Evolutionary conservation across 805 yeast genomes (phyloP), one percentile per base, ranked within the genome.

Genomic region (Monosporozyma yasuniensis): DNA sequence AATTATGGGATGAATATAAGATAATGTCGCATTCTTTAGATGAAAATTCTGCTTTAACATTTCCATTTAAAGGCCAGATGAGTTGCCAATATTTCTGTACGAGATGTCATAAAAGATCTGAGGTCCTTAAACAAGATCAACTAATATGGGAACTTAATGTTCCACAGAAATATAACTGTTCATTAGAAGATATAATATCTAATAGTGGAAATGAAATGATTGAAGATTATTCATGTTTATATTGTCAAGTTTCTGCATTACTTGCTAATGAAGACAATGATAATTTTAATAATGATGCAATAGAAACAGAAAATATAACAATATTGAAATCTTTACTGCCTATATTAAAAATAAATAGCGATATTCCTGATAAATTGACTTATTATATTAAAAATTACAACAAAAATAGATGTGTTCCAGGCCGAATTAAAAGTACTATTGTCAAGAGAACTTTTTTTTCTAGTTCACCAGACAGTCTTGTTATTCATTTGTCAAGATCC

Each of bases 401-500:
- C 12, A 68, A 68, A 44, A 63, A 65, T 8, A 76, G 76, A 0
- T 66, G 76, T 45, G 71, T 71, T 37, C 65, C 80, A 2, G 67
- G 72, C 22, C 59, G 66, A 9, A 61, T 86, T 3, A 77, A 78
- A 42, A 78, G 91, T 0, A 78, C 82, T 0, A 87, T 91, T 4
- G 77, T 80, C 30, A 85, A 87, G 60, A 77, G 75, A 53, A 79
- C 83, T 0, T 72, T 74, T 22, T 74, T 88, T 39, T 72, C 79
- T 11, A 74, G 75, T 49, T 77, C 87, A 3, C 97, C 99, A 0
- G 73, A 77, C 49, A 69, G 87, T 6, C 72, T 93, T 46, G 78
- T 86, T 0, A 68, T 91, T n/a, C 98, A 91, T 64, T 67, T 93
- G 41, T 87, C 96, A 9, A 73, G 98, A 58, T 90, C 97, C 0